These are phyloP conservation scores for Penicillium verhagenii DNA, from an alignment of 495 filamentous ascomycete species.

Conservation along the genomic window DNA sequence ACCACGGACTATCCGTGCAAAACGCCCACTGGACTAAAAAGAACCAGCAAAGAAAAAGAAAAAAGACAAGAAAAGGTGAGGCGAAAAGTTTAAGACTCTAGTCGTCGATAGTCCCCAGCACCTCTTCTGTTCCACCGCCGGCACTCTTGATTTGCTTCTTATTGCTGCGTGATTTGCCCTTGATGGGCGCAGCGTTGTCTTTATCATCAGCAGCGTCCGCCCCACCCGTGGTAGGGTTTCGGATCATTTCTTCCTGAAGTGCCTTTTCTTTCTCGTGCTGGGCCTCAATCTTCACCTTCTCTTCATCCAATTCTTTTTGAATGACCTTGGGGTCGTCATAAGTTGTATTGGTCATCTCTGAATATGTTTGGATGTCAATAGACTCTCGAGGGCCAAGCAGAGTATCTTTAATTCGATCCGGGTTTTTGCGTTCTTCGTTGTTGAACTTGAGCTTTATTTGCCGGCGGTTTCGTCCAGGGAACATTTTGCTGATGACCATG, in stretches of 20 bases:
- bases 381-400: slow-evolving; percentile 58
- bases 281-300: slow-evolving; percentile 62
- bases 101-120: slow-evolving; percentile 40
- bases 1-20: neutral
- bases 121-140: slow-evolving; percentile 43
- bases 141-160: slow-evolving; percentile 35
- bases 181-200: slow-evolving; percentile 28
- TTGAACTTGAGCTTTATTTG: slow-evolving; percentile 92
- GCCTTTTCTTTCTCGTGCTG: slow-evolving; percentile 61
- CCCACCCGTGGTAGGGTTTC: slow-evolving; percentile 35
- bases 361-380: slow-evolving; percentile 67
- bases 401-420: slow-evolving; percentile 64
- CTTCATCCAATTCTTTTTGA: slow-evolving; percentile 66
- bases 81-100: neutral
- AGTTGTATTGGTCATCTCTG: slow-evolving; percentile 56
- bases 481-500: slow-evolving; percentile 79
- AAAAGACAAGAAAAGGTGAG: neutral
- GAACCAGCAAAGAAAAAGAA: neutral
- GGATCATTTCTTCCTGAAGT: slow-evolving; percentile 53
- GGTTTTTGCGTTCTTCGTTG: slow-evolving; percentile 80
- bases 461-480: slow-evolving; percentile 69
- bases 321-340: slow-evolving; percentile 55
- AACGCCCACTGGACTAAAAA: neutral
- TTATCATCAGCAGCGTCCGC: slow-evolving; percentile 40
- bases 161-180: slow-evolving; percentile 39